Evolutionary conservation across 495 filamentous ascomycete genomes (phyloP).

Genomic region (Collariella sp.): DNA sequence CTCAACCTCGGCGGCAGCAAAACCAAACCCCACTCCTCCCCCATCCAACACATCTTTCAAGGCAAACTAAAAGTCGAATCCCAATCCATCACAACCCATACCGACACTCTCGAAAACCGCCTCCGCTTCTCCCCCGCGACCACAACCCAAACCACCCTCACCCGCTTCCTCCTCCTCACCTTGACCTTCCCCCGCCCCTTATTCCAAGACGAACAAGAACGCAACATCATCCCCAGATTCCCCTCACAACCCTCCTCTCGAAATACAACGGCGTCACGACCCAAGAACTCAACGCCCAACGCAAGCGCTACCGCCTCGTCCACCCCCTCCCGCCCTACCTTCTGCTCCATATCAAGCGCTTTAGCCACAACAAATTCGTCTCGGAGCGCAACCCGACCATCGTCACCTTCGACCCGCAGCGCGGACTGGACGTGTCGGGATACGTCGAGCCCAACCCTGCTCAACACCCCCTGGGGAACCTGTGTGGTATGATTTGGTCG

Average conservation of each 20-base stretch:
- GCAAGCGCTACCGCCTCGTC: conserved; percentile 80
- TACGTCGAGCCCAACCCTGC: conserved; percentile 56
- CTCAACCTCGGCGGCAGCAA: conserved; percentile 83
- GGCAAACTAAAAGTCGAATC: conserved; percentile 85
- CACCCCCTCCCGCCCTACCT: conserved; percentile 90
- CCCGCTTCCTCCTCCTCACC: conserved; percentile 80
- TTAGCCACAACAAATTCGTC: conserved; percentile 92
- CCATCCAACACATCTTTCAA: conserved; percentile 88
- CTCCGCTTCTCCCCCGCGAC: conserved; percentile 90
- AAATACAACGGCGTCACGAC: conserved; percentile 90
- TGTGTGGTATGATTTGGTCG: conserved; percentile 92
- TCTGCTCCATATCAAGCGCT: conserved; percentile 93
- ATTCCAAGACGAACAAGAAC: conserved; percentile 86
- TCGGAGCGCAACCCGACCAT: conserved; percentile 95
- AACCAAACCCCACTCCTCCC: conserved; percentile 69
- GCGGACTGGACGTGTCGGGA: conserved; percentile 74
- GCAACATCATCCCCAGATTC: conserved; percentile 97
- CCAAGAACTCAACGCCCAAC: conserved; percentile 78
- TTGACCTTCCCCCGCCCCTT: conserved; percentile 87
- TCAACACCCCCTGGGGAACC: conserved; percentile 63
- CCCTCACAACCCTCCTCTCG: conserved; percentile 74
- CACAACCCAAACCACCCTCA: conserved; percentile 63
- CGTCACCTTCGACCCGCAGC: conserved; percentile 74
- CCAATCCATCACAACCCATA: conserved; percentile 87
- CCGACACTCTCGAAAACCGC: conserved; percentile 69